Percentiles rank a stretch among this genome's conserved stretches.
These are phyloP conservation scores for Trichosporon sp. DNA, from an alignment of 1,284 basidiomycete species.

Conservation along the genomic window DNA sequence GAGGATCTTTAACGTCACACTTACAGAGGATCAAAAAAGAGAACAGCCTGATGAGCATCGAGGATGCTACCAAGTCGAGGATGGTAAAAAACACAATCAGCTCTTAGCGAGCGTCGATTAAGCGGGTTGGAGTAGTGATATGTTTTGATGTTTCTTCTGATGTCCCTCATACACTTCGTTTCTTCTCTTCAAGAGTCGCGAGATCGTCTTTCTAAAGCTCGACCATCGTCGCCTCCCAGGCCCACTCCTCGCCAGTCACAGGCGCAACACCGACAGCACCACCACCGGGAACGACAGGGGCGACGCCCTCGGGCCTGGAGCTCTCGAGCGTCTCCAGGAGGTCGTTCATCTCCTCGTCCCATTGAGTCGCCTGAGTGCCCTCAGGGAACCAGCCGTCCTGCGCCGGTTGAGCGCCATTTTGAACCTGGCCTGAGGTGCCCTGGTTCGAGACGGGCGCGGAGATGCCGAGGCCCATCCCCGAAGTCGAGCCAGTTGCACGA, in stretches of 20 bases:
- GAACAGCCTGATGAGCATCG: slow-evolving; percentile 14
- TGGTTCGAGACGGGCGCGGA: slow-evolving; percentile 25
- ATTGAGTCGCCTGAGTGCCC: slow-evolving; percentile 32
- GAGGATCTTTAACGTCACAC: neutral
- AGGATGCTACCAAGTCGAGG: slow-evolving; percentile 14
- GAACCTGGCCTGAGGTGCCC: slow-evolving; percentile 15
- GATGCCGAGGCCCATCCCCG: slow-evolving; percentile 42
- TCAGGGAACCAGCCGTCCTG: slow-evolving; percentile 33
- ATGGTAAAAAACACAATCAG: slow-evolving; percentile 14
- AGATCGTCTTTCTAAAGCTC: slow-evolving; percentile 24
- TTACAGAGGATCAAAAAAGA: neutral
- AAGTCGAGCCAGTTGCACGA: slow-evolving; percentile 48
- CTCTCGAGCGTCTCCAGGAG: slow-evolving; percentile 37
- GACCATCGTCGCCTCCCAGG: slow-evolving; percentile 34
- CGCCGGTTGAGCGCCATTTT: slow-evolving; percentile 20
- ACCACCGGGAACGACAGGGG: slow-evolving; percentile 25
- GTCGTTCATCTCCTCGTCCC: slow-evolving; percentile 39
- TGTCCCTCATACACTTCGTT: slow-evolving; percentile 17
- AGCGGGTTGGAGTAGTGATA: slow-evolving; percentile 21
- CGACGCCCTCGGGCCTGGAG: slow-evolving; percentile 25
- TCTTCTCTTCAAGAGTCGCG: neutral
- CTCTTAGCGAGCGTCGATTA: slow-evolving; percentile 12
- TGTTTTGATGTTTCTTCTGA: slow-evolving; percentile 19
- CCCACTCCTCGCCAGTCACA: slow-evolving; percentile 30
- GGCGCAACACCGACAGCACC: slow-evolving; percentile 20